Conservation (phyloP, 202 grass and related monocot species). For the Schoenoplectus tabernaemontani region DNA sequence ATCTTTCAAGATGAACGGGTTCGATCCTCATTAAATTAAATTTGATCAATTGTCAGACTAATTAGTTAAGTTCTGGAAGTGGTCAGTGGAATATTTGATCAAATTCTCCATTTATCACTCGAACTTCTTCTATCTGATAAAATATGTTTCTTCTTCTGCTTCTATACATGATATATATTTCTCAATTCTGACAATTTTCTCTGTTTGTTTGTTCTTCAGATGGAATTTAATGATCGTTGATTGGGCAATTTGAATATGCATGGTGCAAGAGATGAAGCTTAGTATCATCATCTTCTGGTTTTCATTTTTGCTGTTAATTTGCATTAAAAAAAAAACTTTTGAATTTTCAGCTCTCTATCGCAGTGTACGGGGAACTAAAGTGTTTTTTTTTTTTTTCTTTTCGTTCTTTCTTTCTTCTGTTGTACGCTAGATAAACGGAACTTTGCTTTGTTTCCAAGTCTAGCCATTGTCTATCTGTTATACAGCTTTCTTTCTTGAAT, state of each 20-base stretch:
- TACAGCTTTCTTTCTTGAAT: background rate
- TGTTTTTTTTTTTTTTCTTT: background rate
- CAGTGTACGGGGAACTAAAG: constrained; percentile 2
- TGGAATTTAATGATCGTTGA: background rate
- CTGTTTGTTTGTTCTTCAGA: background rate
- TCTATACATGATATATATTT: background rate
- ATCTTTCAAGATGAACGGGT: background rate
- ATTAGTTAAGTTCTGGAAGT: background rate
- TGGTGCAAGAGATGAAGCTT: background rate
- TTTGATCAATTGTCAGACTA: background rate
- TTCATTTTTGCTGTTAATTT: constrained; percentile 10
- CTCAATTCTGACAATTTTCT: no score
- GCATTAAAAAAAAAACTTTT: background rate
- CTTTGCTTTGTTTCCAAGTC: background rate
- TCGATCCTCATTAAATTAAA: background rate
- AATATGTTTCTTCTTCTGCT: background rate
- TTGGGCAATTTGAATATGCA: constrained; percentile 4
- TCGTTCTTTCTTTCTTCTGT: background rate
- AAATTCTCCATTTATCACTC: background rate
- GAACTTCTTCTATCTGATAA: background rate
- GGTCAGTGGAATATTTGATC: background rate
- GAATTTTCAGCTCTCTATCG: background rate
- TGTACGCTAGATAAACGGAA: background rate
- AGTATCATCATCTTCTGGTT: background rate
- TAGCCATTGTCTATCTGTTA: background rate